phyloP scores from a whole-genome alignment of 2,329 filamentous ascomycete species.

The Lachnellula cervina region DNA sequence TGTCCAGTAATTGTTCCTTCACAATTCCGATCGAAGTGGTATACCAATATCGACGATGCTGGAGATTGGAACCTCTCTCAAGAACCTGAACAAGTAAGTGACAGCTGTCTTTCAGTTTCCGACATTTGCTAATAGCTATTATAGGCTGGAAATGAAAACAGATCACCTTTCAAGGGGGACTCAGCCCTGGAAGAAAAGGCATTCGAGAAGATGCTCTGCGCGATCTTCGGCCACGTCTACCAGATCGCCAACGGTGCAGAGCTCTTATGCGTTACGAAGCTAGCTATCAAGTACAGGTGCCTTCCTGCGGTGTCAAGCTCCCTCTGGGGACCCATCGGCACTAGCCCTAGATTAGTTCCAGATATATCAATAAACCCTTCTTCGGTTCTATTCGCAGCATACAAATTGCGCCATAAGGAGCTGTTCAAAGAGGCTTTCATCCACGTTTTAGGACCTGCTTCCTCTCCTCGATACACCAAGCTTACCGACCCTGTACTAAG shows the following conservation, averaged over 20 bases:
- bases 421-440: slow-evolving; percentile 9
- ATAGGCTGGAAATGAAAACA: neutral
- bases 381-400: neutral
- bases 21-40: slow-evolving; percentile 2
- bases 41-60: neutral
- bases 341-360: neutral
- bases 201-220: slow-evolving; percentile 9
- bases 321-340: neutral
- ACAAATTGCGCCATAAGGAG: neutral
- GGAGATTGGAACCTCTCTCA: neutral
- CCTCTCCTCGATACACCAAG: neutral
- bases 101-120: neutral
- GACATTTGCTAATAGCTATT: neutral
- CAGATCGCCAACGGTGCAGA: neutral
- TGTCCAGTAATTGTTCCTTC: neutral
- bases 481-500: neutral
- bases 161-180: neutral
- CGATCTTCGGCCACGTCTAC: slow-evolving; percentile 1
- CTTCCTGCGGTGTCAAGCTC: slow-evolving; percentile 7
- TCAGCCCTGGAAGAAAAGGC: neutral
- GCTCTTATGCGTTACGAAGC: neutral
- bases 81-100: neutral
- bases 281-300: slow-evolving; percentile 7
- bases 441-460: neutral
- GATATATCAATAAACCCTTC: neutral